phyloP scores from a whole-genome alignment of 768 basidiomycete species.

The Rhodotorula taiwanensis region DNA sequence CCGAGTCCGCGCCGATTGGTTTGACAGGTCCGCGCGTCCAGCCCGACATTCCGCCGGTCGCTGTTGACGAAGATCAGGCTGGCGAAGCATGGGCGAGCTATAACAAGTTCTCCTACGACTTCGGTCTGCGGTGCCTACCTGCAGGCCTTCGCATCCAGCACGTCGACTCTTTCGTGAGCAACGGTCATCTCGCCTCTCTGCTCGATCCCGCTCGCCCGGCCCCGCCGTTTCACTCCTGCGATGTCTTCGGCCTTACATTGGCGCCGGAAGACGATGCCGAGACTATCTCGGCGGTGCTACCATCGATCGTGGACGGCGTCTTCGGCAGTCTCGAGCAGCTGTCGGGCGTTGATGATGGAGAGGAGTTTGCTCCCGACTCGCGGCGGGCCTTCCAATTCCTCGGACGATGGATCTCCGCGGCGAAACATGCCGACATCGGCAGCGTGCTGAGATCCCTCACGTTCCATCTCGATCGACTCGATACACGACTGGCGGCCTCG shows the following conservation, averaged over 20 bases:
- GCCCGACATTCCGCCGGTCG: neutral
- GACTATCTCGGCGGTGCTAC: conserved; percentile 48
- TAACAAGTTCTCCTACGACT: conserved; percentile 48
- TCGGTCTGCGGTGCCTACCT: conserved; percentile 52
- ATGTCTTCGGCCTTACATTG: conserved; percentile 42
- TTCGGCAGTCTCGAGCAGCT: conserved; percentile 50
- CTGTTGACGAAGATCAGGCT: neutral
- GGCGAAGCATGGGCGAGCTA: conserved; percentile 29
- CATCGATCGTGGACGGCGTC: conserved; percentile 50
- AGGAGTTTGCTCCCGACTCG: no score
- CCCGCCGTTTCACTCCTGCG: conserved; percentile 42
- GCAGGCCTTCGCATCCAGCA: conserved; percentile 53
- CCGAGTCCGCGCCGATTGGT: neutral
- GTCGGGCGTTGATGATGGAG: no score
- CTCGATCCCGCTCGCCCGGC: conserved; percentile 42
- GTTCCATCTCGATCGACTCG: conserved; percentile 47
- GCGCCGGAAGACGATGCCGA: conserved; percentile 48
- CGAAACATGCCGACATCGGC: conserved; percentile 39
- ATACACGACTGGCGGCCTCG: conserved; percentile 40
- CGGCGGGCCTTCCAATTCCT: conserved; percentile 50
- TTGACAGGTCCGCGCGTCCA: neutral
- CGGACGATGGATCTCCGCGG: conserved; percentile 49
- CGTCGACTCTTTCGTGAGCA: conserved; percentile 53
- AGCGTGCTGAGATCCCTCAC: conserved; percentile 45
- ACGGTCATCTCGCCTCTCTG: conserved; percentile 58